Evolutionary conservation across 2,329 filamentous ascomycete species (phyloP).

Genomic region (Ophiocordyceps camponoti-saundersi): DNA sequence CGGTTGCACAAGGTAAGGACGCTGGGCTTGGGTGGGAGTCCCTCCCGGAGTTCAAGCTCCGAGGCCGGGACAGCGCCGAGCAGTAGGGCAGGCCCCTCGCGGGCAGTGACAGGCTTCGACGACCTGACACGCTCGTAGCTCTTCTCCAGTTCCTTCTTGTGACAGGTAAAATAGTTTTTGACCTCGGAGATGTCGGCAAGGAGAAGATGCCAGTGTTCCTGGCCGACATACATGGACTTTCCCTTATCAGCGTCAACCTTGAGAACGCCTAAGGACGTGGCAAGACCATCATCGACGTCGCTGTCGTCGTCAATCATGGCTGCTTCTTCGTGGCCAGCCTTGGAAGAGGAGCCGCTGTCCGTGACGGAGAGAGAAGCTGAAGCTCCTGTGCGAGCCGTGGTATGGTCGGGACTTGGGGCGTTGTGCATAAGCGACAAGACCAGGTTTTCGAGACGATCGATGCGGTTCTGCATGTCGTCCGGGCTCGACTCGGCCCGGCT

Average conservation of each 20-base stretch:
- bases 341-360: constrained; percentile 26
- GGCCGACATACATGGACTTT: constrained; percentile 67
- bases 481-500: constrained; percentile 44
- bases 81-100: constrained; percentile 58
- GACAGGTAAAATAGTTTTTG: constrained; percentile 70
- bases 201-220: constrained; percentile 70
- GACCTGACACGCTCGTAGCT: constrained; percentile 62
- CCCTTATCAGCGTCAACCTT: constrained; percentile 64
- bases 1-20: constrained; percentile 74
- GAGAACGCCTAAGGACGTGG: constrained; percentile 62
- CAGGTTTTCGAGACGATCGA: constrained; percentile 82
- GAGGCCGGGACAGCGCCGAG: constrained; percentile 58
- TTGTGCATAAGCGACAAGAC: constrained; percentile 91
- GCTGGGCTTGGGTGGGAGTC: constrained; percentile 63
- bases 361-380: constrained; percentile 20
- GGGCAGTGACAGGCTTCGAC: constrained; percentile 41
- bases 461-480: constrained; percentile 97
- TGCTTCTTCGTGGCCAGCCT: constrained; percentile 40
- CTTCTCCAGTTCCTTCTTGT: constrained; percentile 78
- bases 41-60: constrained; percentile 60
- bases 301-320: constrained; percentile 42
- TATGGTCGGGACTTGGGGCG: constrained; percentile 36
- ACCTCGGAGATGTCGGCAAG: constrained; percentile 79
- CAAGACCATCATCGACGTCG: constrained; percentile 51
- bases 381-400: constrained; percentile 12